Evolutionary conservation across 306 rosid species (phyloP), one percentile per base, ranked within the genome.

Genomic region (Prunus fruticosa): DNA sequence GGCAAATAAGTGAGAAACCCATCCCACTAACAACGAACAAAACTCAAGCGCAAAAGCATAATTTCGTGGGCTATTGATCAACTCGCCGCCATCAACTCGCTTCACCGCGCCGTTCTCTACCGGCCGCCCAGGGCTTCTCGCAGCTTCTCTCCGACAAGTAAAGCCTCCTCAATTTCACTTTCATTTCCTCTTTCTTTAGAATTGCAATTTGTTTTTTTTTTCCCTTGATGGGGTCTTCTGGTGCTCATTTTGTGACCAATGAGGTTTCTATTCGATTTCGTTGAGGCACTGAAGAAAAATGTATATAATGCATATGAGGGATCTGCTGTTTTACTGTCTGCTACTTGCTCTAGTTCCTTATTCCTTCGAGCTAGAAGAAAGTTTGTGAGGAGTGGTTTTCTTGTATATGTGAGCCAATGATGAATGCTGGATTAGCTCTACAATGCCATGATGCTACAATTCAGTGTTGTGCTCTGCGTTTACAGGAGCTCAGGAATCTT

Each of bases 311-410:
- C 97, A 64, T 93, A 91, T 61, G 98, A 91, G 84, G 98, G 98
- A 49, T 93, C 98, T 84, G 88, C 83, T 77, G 89, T 86, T 81
- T 86, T 93, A 80, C 93, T 96, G 49, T 74, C 91, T 61, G 81
- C 94, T 74, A 81, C 83, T 38, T 93, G 91, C 64, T 90, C 93
- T 76, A 93, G 98, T 87, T 87, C 98, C 80, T 80, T 88, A 72
- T 91, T 93, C 84, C 91, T 93, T 80, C 89, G 97, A 69, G 98
- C 98, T 20, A 93, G 91, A 93, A 85, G 81, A 93, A 93, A 82
- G 98, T 93, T 41, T 91, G 98, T 30, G 98, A 93, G 89, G 97
- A 93, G 88, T 93, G 98, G 98, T 93, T 91, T 90, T 91, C 98
- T 71, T 97, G 98, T 64, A 93, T 93, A 72, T 91, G 97, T 85